Conservation (phyloP, 768 basidiomycete species). For the Kwoniella shandongensis region DNA sequence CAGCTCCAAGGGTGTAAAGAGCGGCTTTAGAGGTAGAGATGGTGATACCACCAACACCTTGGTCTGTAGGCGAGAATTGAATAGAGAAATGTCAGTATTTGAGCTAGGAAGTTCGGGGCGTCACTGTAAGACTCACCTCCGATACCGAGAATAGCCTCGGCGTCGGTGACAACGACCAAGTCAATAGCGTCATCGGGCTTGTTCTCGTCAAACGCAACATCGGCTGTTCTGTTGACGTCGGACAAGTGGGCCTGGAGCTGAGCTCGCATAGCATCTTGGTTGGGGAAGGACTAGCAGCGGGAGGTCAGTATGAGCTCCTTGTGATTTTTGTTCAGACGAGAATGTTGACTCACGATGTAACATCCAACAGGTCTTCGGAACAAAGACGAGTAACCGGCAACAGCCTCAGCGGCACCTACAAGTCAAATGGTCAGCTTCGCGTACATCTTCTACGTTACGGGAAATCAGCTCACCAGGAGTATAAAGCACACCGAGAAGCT, state of each 20-base stretch:
- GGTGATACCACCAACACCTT: conserved; percentile 65
- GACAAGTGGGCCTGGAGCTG: conserved; percentile 59
- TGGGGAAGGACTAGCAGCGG: conserved; percentile 62
- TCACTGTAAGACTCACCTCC: conserved; percentile 51
- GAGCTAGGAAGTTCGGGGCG: background rate
- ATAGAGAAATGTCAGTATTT: background rate
- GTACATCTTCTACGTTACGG: background rate
- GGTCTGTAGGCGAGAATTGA: conserved; percentile 53
- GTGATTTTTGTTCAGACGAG: background rate
- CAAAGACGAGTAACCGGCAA: conserved; percentile 76
- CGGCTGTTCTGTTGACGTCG: conserved; percentile 51
- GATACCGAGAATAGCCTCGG: conserved; percentile 80
- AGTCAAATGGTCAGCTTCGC: background rate
- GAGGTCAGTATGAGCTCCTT: conserved; percentile 51
- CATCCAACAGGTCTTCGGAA: conserved; percentile 65
- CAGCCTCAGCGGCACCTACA: conserved; percentile 64
- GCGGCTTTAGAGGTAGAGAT: conserved; percentile 66
- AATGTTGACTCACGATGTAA: conserved; percentile 10
- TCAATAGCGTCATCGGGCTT: conserved; percentile 59
- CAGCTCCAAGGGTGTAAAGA: conserved; percentile 59
- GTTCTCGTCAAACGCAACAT: conserved; percentile 42
- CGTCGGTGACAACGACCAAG: conserved; percentile 78
- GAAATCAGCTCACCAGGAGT: conserved; percentile 65
- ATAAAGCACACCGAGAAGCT: conserved; percentile 72
- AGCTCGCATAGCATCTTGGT: conserved; percentile 71